phyloP scores from a whole-genome alignment of 331 rosid genomes.

The Dryas integrifolia region DNA sequence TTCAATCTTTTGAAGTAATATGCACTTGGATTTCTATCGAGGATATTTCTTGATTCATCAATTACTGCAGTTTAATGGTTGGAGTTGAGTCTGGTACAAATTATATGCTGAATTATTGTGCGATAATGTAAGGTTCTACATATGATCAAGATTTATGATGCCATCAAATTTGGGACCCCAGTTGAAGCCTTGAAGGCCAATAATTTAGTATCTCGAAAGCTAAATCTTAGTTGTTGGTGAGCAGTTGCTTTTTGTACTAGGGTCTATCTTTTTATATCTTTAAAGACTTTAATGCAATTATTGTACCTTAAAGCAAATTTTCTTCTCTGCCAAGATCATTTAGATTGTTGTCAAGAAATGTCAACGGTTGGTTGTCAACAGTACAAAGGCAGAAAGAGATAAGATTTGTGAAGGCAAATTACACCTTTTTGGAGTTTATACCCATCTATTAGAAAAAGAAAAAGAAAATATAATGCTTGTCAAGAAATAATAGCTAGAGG shows the following conservation, averaged over 20 bases:
- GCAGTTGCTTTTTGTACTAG: neutral
- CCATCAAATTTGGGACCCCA: constrained; percentile 1
- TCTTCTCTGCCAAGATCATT: neutral
- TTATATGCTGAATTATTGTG: neutral
- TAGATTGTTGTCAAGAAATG: neutral
- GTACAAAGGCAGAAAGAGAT: neutral
- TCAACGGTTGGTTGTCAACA: neutral
- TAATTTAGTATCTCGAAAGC: neutral
- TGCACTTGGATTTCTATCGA: neutral
- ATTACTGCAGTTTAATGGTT: neutral
- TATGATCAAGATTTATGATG: neutral
- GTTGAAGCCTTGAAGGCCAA: neutral
- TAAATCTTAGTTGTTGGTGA: neutral
- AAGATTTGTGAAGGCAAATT: neutral
- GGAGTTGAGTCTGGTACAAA: neutral
- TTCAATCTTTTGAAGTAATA: neutral
- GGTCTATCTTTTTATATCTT: neutral
- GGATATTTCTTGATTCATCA: neutral
- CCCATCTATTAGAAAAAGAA: no score
- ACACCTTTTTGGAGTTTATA: neutral
- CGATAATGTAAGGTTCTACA: neutral
- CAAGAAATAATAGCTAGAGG: no score
- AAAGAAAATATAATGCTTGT: no score
- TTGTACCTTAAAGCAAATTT: neutral
- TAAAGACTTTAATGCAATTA: no score